A percentile compares a stretch with the other conserved stretches of the same genome.
Conservation (phyloP, 495 filamentous ascomycete species). For the Poronia punctata region DNA sequence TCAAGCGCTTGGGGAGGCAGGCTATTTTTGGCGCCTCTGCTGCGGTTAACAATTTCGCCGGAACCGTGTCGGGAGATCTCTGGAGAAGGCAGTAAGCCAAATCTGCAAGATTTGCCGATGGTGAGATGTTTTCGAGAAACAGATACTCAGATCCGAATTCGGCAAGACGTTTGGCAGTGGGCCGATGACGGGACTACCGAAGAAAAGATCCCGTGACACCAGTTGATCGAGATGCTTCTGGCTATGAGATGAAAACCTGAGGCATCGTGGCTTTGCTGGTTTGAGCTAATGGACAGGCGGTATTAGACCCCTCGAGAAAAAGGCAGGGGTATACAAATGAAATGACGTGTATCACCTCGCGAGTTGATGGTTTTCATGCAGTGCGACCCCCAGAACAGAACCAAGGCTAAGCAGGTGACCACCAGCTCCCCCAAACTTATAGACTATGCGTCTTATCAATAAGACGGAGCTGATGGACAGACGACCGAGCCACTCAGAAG, state of each 20-base stretch:
- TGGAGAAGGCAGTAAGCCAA: not conserved
- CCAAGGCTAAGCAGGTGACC: not conserved
- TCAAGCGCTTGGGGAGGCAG: not conserved
- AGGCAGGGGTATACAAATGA: constrained; percentile 4
- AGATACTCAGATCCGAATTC: not conserved
- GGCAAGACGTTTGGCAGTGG: not conserved
- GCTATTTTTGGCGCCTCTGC: not conserved
- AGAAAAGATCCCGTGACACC: constrained; percentile 7
- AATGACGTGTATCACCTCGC: not conserved
- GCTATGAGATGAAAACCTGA: constrained; percentile 5
- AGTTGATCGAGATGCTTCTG: not conserved
- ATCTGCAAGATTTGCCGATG: not conserved
- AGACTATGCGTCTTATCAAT: not conserved
- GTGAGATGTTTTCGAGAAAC: not conserved
- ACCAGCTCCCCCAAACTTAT: not conserved
- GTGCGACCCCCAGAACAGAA: not conserved
- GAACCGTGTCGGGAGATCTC: not conserved
- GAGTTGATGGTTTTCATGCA: constrained; percentile 2
- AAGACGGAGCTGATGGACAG: no score
- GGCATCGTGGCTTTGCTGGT: constrained; percentile 6
- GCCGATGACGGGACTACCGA: not conserved
- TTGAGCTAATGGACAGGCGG: constrained; percentile 10
- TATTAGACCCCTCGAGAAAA: constrained; percentile 6
- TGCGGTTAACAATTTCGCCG: not conserved
- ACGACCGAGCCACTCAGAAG: no score